Conservation (phyloP, 2,329 filamentous ascomycete species). For the Colletotrichum cereale region DNA sequence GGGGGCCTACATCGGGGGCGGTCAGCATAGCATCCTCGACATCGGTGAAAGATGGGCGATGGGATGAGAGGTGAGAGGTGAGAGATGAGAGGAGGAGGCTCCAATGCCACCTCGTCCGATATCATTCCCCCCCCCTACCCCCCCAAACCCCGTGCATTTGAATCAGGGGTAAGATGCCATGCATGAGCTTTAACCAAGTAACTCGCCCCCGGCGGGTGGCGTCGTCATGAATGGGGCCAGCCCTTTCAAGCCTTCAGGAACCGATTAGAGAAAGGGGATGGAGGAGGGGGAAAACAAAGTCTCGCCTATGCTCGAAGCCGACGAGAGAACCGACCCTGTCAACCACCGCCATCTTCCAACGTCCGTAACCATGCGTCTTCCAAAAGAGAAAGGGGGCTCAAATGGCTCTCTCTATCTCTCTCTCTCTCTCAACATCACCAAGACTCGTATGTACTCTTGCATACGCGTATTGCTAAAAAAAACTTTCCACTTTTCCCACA, state of each 20-base stretch:
- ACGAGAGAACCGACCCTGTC: slow-evolving; percentile 10
- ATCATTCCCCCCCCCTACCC: not conserved
- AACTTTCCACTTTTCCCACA: too few relatives aligned
- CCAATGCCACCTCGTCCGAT: slow-evolving; percentile 36
- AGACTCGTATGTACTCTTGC: slow-evolving; percentile 8
- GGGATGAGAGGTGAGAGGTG: not conserved
- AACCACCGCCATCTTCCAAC: slow-evolving; percentile 6
- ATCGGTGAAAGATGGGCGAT: not conserved
- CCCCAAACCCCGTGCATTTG: slow-evolving; percentile 19
- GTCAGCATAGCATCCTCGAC: slow-evolving; percentile 8
- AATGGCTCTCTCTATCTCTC: too few relatives aligned
- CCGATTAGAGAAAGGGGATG: not conserved
- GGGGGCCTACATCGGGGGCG: slow-evolving; percentile 4
- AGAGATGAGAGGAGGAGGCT: slow-evolving; percentile 15
- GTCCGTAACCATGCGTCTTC: slow-evolving; percentile 16
- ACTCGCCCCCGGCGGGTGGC: not conserved
- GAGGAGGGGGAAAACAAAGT: not conserved
- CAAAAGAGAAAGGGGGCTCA: not conserved
- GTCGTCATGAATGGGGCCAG: not conserved
- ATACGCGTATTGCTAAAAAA: slow-evolving; percentile 22
- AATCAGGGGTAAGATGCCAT: slow-evolving; percentile 32
- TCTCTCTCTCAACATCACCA: slow-evolving; percentile 1
- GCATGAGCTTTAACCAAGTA: slow-evolving; percentile 29
- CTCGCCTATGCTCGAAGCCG: slow-evolving; percentile 27
- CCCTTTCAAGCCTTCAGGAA: not conserved